Conservation (phyloP, 2,329 filamentous ascomycete genomes). For the Bretziella fagacearum region DNA sequence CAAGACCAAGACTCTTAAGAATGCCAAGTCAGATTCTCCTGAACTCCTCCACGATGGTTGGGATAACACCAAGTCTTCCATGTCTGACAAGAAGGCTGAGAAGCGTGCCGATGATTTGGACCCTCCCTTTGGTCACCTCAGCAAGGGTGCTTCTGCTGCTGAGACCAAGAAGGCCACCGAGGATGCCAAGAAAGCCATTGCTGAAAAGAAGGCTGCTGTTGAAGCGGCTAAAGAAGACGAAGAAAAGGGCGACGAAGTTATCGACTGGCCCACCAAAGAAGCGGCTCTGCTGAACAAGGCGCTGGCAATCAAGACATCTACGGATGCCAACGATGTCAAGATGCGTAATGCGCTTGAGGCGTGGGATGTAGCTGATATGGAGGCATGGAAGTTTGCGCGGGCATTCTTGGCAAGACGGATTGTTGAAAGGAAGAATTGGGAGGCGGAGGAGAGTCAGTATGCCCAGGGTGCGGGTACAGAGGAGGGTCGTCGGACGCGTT, state of each 20-base stretch:
- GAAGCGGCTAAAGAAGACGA: conserved; percentile 28
- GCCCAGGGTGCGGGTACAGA: conserved; percentile 42
- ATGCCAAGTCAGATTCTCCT: conserved; percentile 20
- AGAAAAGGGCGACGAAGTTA: conserved; percentile 30
- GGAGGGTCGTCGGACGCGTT: conserved; percentile 24
- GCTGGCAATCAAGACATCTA: conserved; percentile 29
- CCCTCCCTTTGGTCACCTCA: neutral
- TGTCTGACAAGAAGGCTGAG: neutral
- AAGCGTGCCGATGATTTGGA: conserved; percentile 1
- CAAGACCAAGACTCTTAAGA: conserved; percentile 7
- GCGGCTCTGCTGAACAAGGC: conserved; percentile 37
- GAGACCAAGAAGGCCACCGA: conserved; percentile 1
- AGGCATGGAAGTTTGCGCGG: conserved; percentile 59
- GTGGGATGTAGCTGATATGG: conserved; percentile 56
- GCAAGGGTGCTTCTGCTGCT: neutral
- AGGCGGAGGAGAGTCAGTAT: conserved; percentile 50
- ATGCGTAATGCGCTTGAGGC: conserved; percentile 42
- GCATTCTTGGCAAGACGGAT: conserved; percentile 47
- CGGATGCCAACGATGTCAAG: conserved; percentile 27
- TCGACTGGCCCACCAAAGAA: conserved; percentile 21
- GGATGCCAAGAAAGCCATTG: conserved; percentile 8
- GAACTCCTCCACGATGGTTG: conserved; percentile 27
- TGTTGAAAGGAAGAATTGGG: conserved; percentile 51
- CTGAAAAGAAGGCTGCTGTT: conserved; percentile 10
- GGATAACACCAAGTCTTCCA: conserved; percentile 4